phyloP scores from a whole-genome alignment of 2,329 filamentous ascomycete species.

The Colletotrichum horii region DNA sequence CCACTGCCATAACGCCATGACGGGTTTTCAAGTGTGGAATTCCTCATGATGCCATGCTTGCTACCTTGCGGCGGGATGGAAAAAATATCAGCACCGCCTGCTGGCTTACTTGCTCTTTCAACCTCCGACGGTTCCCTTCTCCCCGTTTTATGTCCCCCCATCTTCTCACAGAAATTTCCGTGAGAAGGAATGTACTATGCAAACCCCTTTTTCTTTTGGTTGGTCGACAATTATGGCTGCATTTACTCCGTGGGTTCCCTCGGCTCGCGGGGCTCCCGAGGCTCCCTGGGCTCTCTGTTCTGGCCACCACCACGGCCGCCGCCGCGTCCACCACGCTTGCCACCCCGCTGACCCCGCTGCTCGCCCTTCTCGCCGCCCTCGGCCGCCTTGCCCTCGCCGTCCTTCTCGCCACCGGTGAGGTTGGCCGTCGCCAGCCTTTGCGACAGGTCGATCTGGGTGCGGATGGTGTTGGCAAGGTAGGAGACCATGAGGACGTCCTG shows the following conservation, averaged over 20 bases:
- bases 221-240: slow-evolving; percentile 14
- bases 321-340: slow-evolving; percentile 56
- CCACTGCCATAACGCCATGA: slow-evolving; percentile 26
- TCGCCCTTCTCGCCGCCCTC: slow-evolving; percentile 49
- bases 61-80: slow-evolving; percentile 14
- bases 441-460: slow-evolving; percentile 97
- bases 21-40: slow-evolving; percentile 22
- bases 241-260: slow-evolving; percentile 42
- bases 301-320: slow-evolving; percentile 58
- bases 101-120: slow-evolving; percentile 3
- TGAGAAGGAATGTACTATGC: background rate
- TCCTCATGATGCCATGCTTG: slow-evolving; percentile 23
- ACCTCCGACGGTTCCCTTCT: background rate
- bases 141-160: background rate
- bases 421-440: slow-evolving; percentile 88
- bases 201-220: background rate
- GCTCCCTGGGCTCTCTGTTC: slow-evolving; percentile 41
- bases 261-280: slow-evolving; percentile 48
- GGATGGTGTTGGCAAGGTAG: slow-evolving; percentile 97
- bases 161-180: background rate
- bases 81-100: slow-evolving; percentile 12
- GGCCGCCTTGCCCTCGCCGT: slow-evolving; percentile 49
- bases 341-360: slow-evolving; percentile 49
- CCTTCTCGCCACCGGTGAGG: slow-evolving; percentile 57
- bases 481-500: slow-evolving; percentile 98